phyloP scores from a whole-genome alignment of 108 stramenopile species.

The Ochromonas danica region DNA sequence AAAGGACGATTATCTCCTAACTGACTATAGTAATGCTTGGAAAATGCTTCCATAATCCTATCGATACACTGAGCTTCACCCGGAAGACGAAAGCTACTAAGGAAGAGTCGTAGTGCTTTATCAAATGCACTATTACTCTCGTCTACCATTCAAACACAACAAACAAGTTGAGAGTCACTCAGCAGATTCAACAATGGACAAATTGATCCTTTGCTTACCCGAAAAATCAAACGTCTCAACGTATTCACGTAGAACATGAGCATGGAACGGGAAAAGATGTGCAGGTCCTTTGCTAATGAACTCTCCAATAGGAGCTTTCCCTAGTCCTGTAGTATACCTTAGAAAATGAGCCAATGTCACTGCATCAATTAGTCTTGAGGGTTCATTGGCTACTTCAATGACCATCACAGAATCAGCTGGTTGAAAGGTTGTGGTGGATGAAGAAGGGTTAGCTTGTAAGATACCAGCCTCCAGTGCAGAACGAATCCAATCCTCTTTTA shows the following conservation, averaged over 20 bases:
- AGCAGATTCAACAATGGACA: neutral
- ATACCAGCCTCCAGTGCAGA: neutral
- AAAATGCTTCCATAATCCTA: conserved; percentile 90
- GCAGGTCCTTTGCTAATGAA: conserved; percentile 84
- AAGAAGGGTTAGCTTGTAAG: neutral
- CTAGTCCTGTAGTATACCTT: conserved; percentile 76
- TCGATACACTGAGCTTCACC: conserved; percentile 97
- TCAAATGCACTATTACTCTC: conserved; percentile 57
- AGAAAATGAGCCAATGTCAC: conserved; percentile 70
- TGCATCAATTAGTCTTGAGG: conserved; percentile 32
- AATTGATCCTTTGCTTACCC: too few species aligned
- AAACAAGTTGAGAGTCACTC: neutral
- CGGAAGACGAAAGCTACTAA: conserved; percentile 81
- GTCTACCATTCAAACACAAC: neutral
- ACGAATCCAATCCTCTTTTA: conserved; percentile 20
- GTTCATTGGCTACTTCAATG: too few species aligned
- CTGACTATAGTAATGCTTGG: conserved; percentile 66
- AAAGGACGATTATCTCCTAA: conserved; percentile 56
- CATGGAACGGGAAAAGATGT: conserved; percentile 80
- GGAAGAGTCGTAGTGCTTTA: conserved; percentile 71
- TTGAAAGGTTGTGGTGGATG: too few species aligned
- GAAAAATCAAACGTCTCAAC: conserved; percentile 70
- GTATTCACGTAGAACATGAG: conserved; percentile 68
- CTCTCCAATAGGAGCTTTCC: conserved; percentile 76
- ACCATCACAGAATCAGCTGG: too few species aligned